Evolutionary conservation across 371 early-diverging fungal genomes (phyloP).

Genomic region (Mucor racemosus): DNA sequence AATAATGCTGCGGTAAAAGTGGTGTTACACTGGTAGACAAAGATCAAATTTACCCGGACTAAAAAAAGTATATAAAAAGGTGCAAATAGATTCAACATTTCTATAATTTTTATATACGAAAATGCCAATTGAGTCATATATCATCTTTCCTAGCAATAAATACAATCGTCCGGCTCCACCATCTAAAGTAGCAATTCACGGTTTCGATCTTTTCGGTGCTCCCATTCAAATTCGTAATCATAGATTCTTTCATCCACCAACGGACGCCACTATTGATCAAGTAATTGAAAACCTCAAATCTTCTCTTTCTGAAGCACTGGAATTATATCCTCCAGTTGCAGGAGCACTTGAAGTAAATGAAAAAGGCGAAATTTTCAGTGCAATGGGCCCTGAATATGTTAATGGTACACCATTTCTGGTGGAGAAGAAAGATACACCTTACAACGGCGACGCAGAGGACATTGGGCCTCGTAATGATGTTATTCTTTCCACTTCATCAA

Average conservation of each 20-base stretch:
- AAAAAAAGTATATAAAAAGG: too few species aligned
- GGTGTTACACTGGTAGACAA: too few species aligned
- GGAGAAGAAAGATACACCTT: slow-evolving; percentile 40
- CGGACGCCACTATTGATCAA: slow-evolving; percentile 2
- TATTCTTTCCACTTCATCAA: slow-evolving; percentile 28
- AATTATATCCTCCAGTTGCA: slow-evolving; percentile 45
- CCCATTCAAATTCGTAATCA: slow-evolving; percentile 50
- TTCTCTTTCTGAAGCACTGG: slow-evolving; percentile 47
- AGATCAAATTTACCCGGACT: too few species aligned
- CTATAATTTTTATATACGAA: too few species aligned
- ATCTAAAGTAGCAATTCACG: slow-evolving; percentile 34
- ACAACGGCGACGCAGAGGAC: slow-evolving; percentile 33
- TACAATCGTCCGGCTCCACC: slow-evolving; percentile 37
- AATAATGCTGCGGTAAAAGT: too few species aligned
- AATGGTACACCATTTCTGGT: slow-evolving; percentile 45
- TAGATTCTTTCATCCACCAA: slow-evolving; percentile 35
- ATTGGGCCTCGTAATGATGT: slow-evolving; percentile 34
- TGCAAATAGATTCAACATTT: too few species aligned
- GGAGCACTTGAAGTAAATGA: slow-evolving; percentile 29
- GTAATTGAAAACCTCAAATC: slow-evolving; percentile 36
- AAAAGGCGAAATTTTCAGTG: slow-evolving; percentile 28
- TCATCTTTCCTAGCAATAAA: slow-evolving; percentile 38
- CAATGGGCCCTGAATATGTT: slow-evolving; percentile 19
- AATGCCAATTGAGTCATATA: slow-evolving; percentile 35
- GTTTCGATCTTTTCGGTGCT: slow-evolving; percentile 35